A percentile compares a stretch with the other conserved stretches of the same genome.
Conservation (phyloP, 805 yeast genomes). For the Schwanniomyces occidentalis region DNA sequence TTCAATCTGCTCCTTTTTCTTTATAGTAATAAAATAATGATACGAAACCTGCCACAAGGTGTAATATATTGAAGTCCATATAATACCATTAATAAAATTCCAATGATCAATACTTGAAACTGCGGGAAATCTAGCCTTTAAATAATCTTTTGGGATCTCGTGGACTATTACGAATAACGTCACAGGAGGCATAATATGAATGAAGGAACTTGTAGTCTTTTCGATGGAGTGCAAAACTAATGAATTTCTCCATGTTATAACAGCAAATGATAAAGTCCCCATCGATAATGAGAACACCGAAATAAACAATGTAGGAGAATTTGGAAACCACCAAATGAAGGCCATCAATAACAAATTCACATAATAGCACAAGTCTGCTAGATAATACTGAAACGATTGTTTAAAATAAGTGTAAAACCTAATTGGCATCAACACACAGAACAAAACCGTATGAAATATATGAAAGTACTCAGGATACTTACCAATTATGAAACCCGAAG, state of each 20-base stretch:
- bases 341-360: constrained; percentile 70
- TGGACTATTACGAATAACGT: constrained; percentile 86
- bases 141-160: constrained; percentile 55
- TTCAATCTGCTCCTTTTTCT: constrained; percentile 74
- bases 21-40: constrained; percentile 88
- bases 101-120: constrained; percentile 64
- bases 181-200: constrained; percentile 88
- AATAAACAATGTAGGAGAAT: constrained; percentile 68
- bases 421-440: constrained; percentile 73
- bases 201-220: constrained; percentile 87
- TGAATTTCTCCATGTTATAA: constrained; percentile 93
- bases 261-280: constrained; percentile 92
- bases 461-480: constrained; percentile 77
- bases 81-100: constrained; percentile 68
- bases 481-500: constrained; percentile 77
- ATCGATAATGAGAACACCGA: constrained; percentile 83
- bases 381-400: constrained; percentile 75
- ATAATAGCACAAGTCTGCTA: constrained; percentile 93
- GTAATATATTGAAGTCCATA: constrained; percentile 80
- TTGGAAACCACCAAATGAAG: constrained; percentile 83
- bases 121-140: constrained; percentile 73
- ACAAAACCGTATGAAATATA: constrained; percentile 63
- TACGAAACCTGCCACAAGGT: constrained; percentile 87
- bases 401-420: constrained; percentile 81
- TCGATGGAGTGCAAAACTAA: constrained; percentile 89